Evolutionary conservation across 768 basidiomycete genomes (phyloP), one percentile per base, ranked within the genome.

Genomic region (Tulasnella sp.): DNA sequence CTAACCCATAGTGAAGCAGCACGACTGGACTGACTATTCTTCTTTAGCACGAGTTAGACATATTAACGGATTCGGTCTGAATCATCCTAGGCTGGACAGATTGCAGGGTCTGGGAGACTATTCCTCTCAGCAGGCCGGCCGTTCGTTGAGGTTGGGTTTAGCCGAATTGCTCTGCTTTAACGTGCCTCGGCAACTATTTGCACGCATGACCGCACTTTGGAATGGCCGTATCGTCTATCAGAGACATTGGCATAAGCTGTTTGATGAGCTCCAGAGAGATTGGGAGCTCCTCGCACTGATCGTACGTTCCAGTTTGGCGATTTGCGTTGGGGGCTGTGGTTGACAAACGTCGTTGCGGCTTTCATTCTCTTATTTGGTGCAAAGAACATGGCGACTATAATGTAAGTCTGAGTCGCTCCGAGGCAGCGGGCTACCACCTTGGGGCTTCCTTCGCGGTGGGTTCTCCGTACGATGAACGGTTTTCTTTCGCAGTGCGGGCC

Each of bases 221-320:
- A 64, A 78, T 46, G 77, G 54, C 16, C 34, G 77, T 22, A 41
- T 72, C 16, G 77, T 78, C 8, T 78, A 78, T 31, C 77, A 78
- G 74, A 9, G 79, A 28, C 79, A 80, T 31, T 80, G 79, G 79
- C 79, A 80, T 31, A 69, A 24, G 22, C 74, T 80, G 7, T 80
- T 80, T 22, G 72, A 80, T 8, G 79, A 80, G 9, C 73, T 80
- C 24, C 72, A 46, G 20, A 34, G 42, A 24, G 72, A 75, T 14
- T 80, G 79, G 79, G 40, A 75, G 12, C 31, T 42, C 46, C 3
- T 72, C 16, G 72, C 44, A 4, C n/a, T 69, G 64, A 69, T 69
- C 64, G 64, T 69, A 37, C 3, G 64, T 69, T 14, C 7, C 14
- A 6, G 34, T 37, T 9, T 69, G 64, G 34, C 14, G 6, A 6